Evolutionary conservation across 2,329 filamentous ascomycete genomes (phyloP).

Genomic region (Trichophyton schoenleinii): DNA sequence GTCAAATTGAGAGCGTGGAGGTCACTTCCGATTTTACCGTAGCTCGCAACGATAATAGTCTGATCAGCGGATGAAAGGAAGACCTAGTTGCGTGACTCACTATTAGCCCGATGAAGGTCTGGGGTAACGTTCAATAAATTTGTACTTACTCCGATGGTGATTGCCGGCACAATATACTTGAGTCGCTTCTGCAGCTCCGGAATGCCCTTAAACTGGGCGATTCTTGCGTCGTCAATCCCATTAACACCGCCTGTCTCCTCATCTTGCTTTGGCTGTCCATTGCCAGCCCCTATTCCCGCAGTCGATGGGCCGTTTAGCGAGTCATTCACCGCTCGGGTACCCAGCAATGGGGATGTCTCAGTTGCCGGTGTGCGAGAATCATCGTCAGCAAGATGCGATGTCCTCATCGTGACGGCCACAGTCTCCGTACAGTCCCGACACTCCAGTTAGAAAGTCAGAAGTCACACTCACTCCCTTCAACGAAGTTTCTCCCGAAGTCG

Average conservation of each 20-base stretch:
- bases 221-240: slow-evolving; percentile 17
- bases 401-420: slow-evolving; percentile 6
- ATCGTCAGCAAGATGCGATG: not conserved
- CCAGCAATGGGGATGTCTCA: slow-evolving; percentile 38
- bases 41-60: slow-evolving; percentile 65
- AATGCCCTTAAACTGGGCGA: slow-evolving; percentile 32
- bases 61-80: slow-evolving; percentile 64
- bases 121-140: not conserved
- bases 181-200: slow-evolving; percentile 40
- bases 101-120: not conserved
- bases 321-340: slow-evolving; percentile 18
- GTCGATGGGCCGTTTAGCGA: slow-evolving; percentile 11
- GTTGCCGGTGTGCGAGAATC: slow-evolving; percentile 12
- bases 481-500: not conserved
- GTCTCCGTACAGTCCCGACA: not conserved
- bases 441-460: not conserved
- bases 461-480: not conserved
- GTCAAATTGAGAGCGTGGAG: slow-evolving; percentile 61
- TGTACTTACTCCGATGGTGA: slow-evolving; percentile 47
- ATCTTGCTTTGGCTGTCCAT: slow-evolving; percentile 12
- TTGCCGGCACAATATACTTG: slow-evolving; percentile 48
- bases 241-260: slow-evolving; percentile 19
- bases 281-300: slow-evolving; percentile 9
- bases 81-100: slow-evolving; percentile 35
- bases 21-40: slow-evolving; percentile 64